Percentiles rank a stretch among this genome's conserved stretches.
Conservation (phyloP, 1,284 basidiomycete genomes). For the Phellopilus nigrolimitatus region DNA sequence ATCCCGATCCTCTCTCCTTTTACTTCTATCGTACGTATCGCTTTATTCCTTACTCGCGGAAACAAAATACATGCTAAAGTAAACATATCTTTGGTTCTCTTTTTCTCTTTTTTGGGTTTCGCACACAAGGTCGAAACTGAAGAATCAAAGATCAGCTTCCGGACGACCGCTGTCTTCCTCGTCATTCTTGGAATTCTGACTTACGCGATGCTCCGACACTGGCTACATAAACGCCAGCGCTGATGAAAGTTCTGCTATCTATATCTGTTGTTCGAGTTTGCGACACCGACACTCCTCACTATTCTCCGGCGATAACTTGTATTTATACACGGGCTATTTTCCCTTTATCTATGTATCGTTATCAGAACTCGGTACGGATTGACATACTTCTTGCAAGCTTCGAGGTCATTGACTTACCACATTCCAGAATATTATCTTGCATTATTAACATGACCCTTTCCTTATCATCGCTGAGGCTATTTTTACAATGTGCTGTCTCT, state of each 20-base stretch:
- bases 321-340: too few species aligned
- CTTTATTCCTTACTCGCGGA: neutral
- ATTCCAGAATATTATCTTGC: too few species aligned
- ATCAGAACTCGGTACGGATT: too few species aligned
- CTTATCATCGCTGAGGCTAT: too few species aligned
- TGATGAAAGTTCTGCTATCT: neutral
- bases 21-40: conserved; percentile 16
- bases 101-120: too few species aligned
- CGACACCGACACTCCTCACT: neutral
- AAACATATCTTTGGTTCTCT: too few species aligned
- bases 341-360: too few species aligned
- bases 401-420: too few species aligned
- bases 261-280: neutral
- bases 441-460: too few species aligned
- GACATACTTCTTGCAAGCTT: too few species aligned
- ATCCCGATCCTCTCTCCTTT: conserved; percentile 20
- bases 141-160: conserved; percentile 13
- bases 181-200: conserved; percentile 5
- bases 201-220: conserved; percentile 11
- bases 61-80: neutral
- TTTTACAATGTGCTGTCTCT: too few species aligned
- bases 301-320: neutral
- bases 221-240: conserved; percentile 10
- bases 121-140: conserved; percentile 19
- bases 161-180: conserved; percentile 14